These are phyloP conservation scores for Lasiodiplodia hormozganensis DNA, from an alignment of 2,329 filamentous ascomycete species.

Conservation along the genomic window DNA sequence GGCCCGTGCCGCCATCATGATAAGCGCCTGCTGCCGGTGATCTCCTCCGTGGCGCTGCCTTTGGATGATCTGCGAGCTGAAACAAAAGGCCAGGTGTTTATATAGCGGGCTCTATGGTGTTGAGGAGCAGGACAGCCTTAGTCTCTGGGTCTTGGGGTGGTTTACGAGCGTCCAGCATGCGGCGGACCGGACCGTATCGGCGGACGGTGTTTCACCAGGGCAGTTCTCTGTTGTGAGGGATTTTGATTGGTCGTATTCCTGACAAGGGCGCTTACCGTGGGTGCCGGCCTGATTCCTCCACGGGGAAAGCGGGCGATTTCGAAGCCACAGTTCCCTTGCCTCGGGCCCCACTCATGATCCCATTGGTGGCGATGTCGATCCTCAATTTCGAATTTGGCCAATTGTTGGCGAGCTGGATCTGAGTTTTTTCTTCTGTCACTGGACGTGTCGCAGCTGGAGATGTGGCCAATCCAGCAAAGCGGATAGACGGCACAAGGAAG, in stretches of 20 bases:
- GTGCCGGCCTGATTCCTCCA: not conserved
- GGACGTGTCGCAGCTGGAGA: not conserved
- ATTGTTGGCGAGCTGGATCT: not conserved
- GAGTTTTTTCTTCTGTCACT: not conserved
- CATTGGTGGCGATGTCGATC: conserved; percentile 21
- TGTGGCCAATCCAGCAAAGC: not conserved
- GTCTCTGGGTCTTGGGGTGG: not conserved
- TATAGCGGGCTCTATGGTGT: conserved; percentile 2
- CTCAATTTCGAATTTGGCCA: conserved; percentile 5
- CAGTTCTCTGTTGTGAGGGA: not conserved
- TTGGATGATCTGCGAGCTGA: conserved; percentile 7
- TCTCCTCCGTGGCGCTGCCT: not conserved
- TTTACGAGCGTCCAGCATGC: conserved; percentile 5
- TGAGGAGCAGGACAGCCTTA: conserved; percentile 1
- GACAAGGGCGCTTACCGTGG: conserved; percentile 19
- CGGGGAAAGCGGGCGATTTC: conserved; percentile 9
- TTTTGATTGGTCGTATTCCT: conserved; percentile 22
- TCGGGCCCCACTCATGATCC: not conserved
- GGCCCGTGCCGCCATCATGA: not conserved
- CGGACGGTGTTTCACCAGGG: conserved; percentile 11
- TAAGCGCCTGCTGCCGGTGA: conserved; percentile 11
- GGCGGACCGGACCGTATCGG: conserved; percentile 25
- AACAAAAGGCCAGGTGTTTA: not conserved
- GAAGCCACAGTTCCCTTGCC: not conserved
- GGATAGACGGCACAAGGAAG: not conserved